A percentile compares a stretch with the other conserved stretches of the same genome.
phyloP scores from a whole-genome alignment of 148 eudicot species.

The Hydrangea macrophylla region DNA sequence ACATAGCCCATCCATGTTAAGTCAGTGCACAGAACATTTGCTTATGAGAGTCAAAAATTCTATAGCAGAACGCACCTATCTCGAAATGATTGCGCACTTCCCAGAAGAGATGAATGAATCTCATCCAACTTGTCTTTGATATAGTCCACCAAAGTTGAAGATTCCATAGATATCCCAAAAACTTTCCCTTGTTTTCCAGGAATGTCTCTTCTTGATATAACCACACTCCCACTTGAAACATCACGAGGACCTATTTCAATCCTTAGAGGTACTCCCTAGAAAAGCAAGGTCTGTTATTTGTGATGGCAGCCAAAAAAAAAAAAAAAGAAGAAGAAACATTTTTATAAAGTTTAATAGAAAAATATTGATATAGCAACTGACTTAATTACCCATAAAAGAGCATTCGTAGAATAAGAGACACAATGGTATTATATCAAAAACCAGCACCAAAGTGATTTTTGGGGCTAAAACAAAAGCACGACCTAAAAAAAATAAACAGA shows the following conservation, averaged over 20 bases:
- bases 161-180: slow-evolving; percentile 92
- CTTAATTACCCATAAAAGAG: neutral
- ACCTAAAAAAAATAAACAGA: too few species aligned
- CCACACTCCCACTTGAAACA: slow-evolving; percentile 77
- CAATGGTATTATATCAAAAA: neutral
- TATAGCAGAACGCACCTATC: slow-evolving; percentile 56
- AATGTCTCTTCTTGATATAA: slow-evolving; percentile 91
- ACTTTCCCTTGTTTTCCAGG: slow-evolving; percentile 97
- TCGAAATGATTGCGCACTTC: slow-evolving; percentile 66
- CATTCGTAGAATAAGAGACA: neutral
- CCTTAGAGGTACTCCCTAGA: slow-evolving; percentile 88
- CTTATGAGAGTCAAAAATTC: neutral
- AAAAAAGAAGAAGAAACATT: neutral
- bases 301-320: neutral
- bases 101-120: slow-evolving; percentile 71
- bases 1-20: neutral
- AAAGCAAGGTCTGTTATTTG: slow-evolving; percentile 2
- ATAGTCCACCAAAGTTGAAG: slow-evolving; percentile 58
- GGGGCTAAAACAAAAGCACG: too few species aligned
- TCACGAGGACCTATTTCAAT: slow-evolving; percentile 99
- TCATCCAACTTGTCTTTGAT: slow-evolving; percentile 71
- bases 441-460: neutral
- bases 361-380: neutral
- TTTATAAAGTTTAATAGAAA: neutral
- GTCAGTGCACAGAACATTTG: neutral